Evolutionary conservation across 2,329 filamentous ascomycete species (phyloP), one percentile per base, ranked within the genome.

Genomic region (Cryphonectria naterciae): DNA sequence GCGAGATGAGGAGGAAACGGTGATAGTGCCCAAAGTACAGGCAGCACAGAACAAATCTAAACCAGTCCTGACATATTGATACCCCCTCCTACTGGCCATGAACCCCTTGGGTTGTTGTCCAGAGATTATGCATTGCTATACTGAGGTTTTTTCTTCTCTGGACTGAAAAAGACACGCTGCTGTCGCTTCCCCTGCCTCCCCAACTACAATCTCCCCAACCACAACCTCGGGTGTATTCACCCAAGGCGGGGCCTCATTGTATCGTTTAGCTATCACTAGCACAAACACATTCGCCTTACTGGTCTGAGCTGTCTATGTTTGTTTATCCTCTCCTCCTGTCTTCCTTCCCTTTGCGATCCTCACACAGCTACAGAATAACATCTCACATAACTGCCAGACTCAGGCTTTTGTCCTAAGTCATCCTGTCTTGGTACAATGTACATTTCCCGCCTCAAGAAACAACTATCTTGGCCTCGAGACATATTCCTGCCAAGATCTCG

Each of bases 1-100:
- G 76, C n/a, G 78, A 80, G 49, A 74, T 76, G 69, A 74, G 75
- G 25, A 72, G 70, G 71, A 76, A 49, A 56, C 32, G 35, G 28
- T 35, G 63, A 49, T 52, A 52, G 43, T 32, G 8, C 22, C 1
- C 28, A 19, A 2, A 28, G 28, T 58, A 28, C 54, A 58, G 25
- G 35, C 25, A 58, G 13, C 54, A 58, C 6, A 4, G 25, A 8
- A 19, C 7, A 49, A 49, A 49, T 49, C 19, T n/a, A n/a, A 11
- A n/a, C n/a, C 28, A 56, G 11, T 32, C 46, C 19, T 49, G 46
- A n/a, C 1, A 49, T 4, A 49, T 46, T 2, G 43, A 46, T 43
- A 17, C 13, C 46, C 46, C 46, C 46, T 49, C 22, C 22, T 17
- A 19, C 17, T 49, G 15, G 17, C 43, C 46, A 19, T 49, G 46